phyloP scores from a whole-genome alignment of 805 yeast species.

The Cyberlindnera sargentensis region DNA sequence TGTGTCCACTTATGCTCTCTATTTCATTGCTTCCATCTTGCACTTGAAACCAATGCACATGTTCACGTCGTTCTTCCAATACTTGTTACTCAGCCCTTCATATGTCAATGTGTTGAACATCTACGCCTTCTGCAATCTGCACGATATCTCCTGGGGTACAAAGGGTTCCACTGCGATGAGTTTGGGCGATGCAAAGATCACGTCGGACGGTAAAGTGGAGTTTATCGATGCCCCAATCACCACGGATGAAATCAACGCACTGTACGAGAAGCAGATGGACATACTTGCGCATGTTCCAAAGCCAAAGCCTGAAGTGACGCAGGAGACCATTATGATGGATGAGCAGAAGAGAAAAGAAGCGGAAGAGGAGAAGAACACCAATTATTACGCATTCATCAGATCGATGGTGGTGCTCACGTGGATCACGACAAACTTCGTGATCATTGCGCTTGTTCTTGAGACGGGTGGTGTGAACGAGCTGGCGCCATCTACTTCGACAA shows the following conservation, averaged over 20 bases:
- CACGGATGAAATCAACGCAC: conserved; percentile 64
- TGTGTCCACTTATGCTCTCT: conserved; percentile 75
- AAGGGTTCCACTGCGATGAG: conserved; percentile 72
- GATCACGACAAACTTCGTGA: conserved; percentile 79
- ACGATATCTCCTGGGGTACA: conserved; percentile 97
- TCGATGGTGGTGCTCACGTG: conserved; percentile 84
- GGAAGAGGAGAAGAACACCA: conserved; percentile 52
- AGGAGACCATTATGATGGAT: conserved; percentile 25
- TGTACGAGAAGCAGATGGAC: conserved; percentile 59
- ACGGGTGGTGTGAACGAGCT: conserved; percentile 66
- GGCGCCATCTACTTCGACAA: conserved; percentile 11
- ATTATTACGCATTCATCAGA: conserved; percentile 86
- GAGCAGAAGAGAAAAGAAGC: conserved; percentile 24
- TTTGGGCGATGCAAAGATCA: conserved; percentile 79
- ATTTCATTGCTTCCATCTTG: conserved; percentile 68
- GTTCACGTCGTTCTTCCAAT: conserved; percentile 82
- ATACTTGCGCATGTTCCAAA: conserved; percentile 37
- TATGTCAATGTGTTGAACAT: conserved; percentile 88
- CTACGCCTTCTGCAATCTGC: conserved; percentile 93
- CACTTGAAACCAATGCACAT: conserved; percentile 91
- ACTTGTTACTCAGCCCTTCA: conserved; percentile 76
- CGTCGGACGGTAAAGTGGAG: conserved; percentile 57
- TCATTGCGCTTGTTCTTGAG: conserved; percentile 77
- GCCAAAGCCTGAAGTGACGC: conserved; percentile 20
- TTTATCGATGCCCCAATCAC: conserved; percentile 67